Conservation (phyloP, 176 grass and related monocot species). For the Tillandsia fasciculata region DNA sequence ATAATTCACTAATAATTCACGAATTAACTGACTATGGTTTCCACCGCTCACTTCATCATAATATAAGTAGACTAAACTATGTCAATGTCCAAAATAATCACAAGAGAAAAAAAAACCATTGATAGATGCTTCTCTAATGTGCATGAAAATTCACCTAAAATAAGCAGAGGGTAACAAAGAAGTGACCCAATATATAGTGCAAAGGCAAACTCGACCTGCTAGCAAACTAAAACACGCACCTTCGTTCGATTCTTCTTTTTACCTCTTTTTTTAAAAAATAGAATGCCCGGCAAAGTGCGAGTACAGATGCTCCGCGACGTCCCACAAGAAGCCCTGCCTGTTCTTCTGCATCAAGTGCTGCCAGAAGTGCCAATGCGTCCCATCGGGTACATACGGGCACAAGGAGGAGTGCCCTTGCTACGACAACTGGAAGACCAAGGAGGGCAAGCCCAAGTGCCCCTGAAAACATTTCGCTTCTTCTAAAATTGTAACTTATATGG, state of each 20-base stretch:
- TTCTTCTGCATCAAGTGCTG: conserved; percentile 20
- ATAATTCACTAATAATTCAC: no score
- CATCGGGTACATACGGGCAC: background rate
- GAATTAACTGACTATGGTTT: no score
- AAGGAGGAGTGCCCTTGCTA: conserved; percentile 11
- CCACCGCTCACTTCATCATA: no score
- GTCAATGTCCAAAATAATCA: no score
- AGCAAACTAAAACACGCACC: background rate
- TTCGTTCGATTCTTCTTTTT: background rate
- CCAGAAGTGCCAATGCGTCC: conserved; percentile 4
- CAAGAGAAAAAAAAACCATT: no score
- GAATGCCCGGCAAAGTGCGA: background rate
- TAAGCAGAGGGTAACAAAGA: background rate
- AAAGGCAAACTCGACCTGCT: background rate
- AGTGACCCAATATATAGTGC: background rate
- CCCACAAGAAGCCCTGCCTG: conserved; percentile 20
- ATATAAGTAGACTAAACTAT: no score
- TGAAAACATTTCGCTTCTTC: background rate
- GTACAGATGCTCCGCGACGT: conserved; percentile 9
- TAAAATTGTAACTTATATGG: background rate
- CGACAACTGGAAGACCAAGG: conserved; percentile 7
- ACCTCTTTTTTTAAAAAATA: background rate
- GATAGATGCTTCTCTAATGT: background rate
- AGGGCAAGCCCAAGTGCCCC: conserved; percentile 12
- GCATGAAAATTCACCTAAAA: background rate